Conservation (phyloP, 2,329 filamentous ascomycete species). For the Magnaporthales sp. region DNA sequence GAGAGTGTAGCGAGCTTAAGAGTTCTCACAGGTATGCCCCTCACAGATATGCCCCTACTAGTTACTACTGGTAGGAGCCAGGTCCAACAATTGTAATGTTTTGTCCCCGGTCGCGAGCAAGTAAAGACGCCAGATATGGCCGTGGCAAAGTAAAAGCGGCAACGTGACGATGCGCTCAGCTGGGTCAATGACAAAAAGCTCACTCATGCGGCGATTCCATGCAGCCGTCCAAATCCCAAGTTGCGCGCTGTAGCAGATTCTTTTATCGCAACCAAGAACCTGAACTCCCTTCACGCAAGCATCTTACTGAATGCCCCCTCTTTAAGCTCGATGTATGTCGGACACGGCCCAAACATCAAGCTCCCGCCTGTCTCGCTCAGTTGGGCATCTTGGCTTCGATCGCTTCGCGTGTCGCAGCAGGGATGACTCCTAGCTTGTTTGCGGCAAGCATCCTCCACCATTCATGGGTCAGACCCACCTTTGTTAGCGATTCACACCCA, state of each 20-base stretch:
- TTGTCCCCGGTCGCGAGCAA: neutral
- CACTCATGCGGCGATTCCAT: neutral
- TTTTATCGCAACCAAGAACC: neutral
- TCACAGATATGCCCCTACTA: too few species aligned
- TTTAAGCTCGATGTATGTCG: neutral
- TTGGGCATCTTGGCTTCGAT: neutral
- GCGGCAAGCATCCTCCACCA: too few species aligned
- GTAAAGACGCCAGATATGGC: neutral
- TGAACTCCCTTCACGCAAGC: neutral
- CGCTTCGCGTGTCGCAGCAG: too few species aligned
- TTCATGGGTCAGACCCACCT: too few species aligned
- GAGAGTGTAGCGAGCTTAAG: too few species aligned
- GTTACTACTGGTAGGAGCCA: too few species aligned
- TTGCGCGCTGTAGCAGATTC: too few species aligned
- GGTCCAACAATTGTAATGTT: neutral
- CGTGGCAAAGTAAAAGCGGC: neutral
- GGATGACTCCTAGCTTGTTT: too few species aligned
- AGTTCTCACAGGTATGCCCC: too few species aligned
- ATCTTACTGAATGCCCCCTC: neutral
- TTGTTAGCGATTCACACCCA: too few species aligned
- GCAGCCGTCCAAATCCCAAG: constrained; percentile 1
- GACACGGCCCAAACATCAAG: neutral
- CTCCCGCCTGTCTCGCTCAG: neutral
- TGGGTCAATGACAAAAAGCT: neutral
- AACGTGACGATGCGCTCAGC: neutral